Evolutionary conservation across 768 basidiomycete species (phyloP), one percentile per base, ranked within the genome.

Genomic region (Terana coerulea): DNA sequence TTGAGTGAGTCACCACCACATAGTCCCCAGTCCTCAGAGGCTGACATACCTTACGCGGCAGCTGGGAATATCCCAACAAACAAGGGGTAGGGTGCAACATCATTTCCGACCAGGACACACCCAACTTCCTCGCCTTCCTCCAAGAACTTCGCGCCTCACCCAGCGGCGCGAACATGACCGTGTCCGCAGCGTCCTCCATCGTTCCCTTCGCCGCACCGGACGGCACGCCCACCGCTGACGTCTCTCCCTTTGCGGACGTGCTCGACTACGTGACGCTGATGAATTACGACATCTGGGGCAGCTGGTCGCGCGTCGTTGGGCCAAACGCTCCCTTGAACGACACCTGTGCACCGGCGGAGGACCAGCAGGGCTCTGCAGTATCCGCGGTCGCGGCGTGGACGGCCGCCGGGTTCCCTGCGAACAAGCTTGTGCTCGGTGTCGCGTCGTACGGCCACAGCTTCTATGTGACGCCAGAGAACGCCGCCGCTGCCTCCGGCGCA

Each of bases 301-400:
- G 53, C 11, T 77, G 76, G 64, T 73, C 75, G 36, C 63, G 71
- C 53, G 65, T 81, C 56, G 75, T 80, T 47, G 93, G 93, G 2
- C 83, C 95, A 15, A 92, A 91, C 64, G 86, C 95, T 3, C 93
- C 95, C 8, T 74, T 97, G 37, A 72, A 83, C 49, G 86, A 97
- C 68, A 73, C 78, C 1, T 97, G 95, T 64, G 68, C 84, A 28
- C 60, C 75, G 0, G 68, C 67, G 7, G 71, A 80, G 48, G 69
- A 81, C 51, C 84, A 81, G 49, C 70, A 73, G 40, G 92, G 93
- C 3, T 97, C 93, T 34, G 95, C 89, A 10, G 72, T 75, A 22
- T 86, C 86, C 4, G 85, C 88, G 2, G 78, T 98, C 36, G 65
- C 72, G 15, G 78, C 81, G 6, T 98, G 95, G 95, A 81, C 76